These are phyloP conservation scores for Fusarium pseudonygamai DNA, from an alignment of 2,329 filamentous ascomycete genomes.

Conservation along the genomic window DNA sequence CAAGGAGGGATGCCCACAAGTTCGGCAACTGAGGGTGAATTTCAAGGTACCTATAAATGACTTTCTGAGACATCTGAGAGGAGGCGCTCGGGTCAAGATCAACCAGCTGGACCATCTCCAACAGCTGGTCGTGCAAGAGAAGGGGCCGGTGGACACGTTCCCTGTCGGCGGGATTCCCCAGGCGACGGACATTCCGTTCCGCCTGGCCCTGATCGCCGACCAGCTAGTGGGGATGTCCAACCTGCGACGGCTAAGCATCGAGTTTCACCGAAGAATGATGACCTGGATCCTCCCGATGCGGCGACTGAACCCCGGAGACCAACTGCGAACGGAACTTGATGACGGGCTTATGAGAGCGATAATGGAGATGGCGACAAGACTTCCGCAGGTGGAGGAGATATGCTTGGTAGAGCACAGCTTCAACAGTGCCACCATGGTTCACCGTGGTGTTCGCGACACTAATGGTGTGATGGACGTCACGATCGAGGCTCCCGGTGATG, in stretches of 20 bases:
- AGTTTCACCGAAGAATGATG: accelerated
- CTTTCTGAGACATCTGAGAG: not conserved
- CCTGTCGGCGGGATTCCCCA: not conserved
- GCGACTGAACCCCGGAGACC: not conserved
- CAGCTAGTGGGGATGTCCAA: accelerated
- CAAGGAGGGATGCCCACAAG: not conserved
- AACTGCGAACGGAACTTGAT: not conserved
- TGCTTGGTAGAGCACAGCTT: not conserved
- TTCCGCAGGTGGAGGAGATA: not conserved
- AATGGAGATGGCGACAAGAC: not conserved
- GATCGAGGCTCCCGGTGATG: not conserved
- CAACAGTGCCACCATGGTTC: not conserved
- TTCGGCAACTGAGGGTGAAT: accelerated
- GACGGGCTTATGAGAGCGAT: not conserved
- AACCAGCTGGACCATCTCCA: accelerated
- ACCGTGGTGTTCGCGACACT: not conserved
- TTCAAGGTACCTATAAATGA: accelerated
- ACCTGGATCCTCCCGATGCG: accelerated
- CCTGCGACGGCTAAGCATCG: accelerated
- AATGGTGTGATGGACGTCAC: not conserved
- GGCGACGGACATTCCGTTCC: not conserved
- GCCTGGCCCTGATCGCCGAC: accelerated
- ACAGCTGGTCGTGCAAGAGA: not conserved
- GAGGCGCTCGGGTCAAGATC: not conserved
- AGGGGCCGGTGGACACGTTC: not conserved